These are phyloP conservation scores for Septoria linicola DNA, from an alignment of 2,329 filamentous ascomycete species.

Conservation along the genomic window DNA sequence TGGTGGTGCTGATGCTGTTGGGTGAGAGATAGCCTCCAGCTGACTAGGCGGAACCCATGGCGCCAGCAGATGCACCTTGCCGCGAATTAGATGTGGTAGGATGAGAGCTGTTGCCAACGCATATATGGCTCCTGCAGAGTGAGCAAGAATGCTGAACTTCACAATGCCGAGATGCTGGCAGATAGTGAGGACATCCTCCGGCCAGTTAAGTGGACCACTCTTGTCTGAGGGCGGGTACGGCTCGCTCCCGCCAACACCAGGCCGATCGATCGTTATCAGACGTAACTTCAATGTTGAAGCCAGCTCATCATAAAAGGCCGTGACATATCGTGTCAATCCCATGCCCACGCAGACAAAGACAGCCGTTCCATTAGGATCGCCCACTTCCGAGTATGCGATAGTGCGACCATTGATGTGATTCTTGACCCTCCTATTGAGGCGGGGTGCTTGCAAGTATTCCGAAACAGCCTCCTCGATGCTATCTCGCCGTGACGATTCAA, in stretches of 20 bases:
- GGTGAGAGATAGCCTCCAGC: conserved; percentile 66
- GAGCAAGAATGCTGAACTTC: conserved; percentile 93
- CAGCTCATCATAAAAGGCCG: conserved; percentile 94
- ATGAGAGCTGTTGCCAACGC: conserved; percentile 90
- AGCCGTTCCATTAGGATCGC: conserved; percentile 84
- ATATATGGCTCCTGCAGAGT: conserved; percentile 97
- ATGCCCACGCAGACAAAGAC: conserved; percentile 98
- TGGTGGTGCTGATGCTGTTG: conserved; percentile 58
- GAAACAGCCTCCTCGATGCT: conserved; percentile 87
- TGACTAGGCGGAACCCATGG: conserved; percentile 98
- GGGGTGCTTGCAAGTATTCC: conserved; percentile 76
- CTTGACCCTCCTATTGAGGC: conserved; percentile 81
- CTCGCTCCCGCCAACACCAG: conserved; percentile 90
- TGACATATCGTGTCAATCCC: conserved; percentile 93
- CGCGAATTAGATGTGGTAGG: conserved; percentile 93
- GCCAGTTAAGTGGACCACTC: conserved; percentile 83
- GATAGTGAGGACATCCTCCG: conserved; percentile 88
- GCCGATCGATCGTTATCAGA: conserved; percentile 89
- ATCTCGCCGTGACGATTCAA: conserved; percentile 61
- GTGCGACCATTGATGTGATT: conserved; percentile 82
- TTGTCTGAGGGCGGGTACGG: conserved; percentile 76
- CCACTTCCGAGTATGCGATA: conserved; percentile 96
- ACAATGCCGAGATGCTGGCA: conserved; percentile 89
- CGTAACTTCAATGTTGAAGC: conserved; percentile 83
- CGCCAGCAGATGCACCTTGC: conserved; percentile 87